These are phyloP conservation scores for Ormosia semicastrata DNA, from an alignment of 306 rosid genomes.

Conservation along the genomic window DNA sequence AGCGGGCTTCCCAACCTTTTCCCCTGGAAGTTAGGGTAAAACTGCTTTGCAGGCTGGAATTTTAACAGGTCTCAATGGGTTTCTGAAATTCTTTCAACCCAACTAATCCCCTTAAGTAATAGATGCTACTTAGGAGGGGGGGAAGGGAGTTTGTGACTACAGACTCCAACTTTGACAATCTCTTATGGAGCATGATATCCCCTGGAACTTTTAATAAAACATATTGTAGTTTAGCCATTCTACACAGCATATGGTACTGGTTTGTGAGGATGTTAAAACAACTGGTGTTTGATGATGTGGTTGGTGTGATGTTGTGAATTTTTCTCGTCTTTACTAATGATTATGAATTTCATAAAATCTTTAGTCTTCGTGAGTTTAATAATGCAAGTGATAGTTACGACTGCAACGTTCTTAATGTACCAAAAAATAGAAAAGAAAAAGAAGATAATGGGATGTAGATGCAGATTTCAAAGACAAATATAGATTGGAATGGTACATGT, in stretches of 20 bases:
- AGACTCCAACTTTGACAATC: constrained; percentile 1
- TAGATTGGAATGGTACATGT: not conserved
- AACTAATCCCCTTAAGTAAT: not conserved
- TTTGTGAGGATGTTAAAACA: not conserved
- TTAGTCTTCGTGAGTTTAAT: not conserved
- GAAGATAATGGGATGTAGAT: not conserved
- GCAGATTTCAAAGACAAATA: not conserved
- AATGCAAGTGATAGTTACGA: not conserved
- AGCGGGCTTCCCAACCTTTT: not conserved
- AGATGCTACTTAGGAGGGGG: not conserved
- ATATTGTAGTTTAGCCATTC: not conserved
- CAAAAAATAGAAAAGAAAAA: not conserved
- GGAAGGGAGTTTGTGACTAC: not conserved
- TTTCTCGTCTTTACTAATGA: not conserved
- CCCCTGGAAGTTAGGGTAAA: not conserved
- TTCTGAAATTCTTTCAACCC: constrained; percentile 2
- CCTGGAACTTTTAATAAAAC: not conserved
- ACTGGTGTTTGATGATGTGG: not conserved
- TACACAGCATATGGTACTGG: not conserved
- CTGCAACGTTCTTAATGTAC: not conserved
- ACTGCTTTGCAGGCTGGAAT: not conserved
- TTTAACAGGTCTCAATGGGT: not conserved
- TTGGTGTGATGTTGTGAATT: not conserved
- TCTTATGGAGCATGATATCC: not conserved
- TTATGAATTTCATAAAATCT: not conserved